Base-by-base conservation (phyloP, 2,329 filamentous ascomycete species). In the Aureobasidium vineae region DNA sequence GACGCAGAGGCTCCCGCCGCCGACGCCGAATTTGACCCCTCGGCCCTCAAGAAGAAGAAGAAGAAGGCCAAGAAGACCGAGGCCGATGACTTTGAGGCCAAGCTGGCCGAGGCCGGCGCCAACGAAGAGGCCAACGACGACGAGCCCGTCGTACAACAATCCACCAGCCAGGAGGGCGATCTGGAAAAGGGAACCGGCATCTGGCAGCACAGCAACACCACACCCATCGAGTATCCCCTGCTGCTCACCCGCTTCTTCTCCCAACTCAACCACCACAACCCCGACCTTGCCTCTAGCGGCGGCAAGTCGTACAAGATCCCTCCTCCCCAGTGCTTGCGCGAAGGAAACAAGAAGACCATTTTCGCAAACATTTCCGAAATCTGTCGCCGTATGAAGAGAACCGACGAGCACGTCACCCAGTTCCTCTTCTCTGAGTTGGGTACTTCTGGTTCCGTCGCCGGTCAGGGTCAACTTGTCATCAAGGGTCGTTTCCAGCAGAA, bases 261-360 rank as follows among this genome's bases (percentile, higher is more conserved):
- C 76, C 90, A 96, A 72, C 88, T 99, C 70, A 88, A 95, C 79
- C 91, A 94, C 80, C 93, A 96, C 84, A 96, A 99, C 84, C 95
- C 95, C 73, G 95, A 99, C 78, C 90, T 98, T 75, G 89, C 94
- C 70, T 90, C 91, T 70, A 69, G 70, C 57, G 75, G 75, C 50
- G 91, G 88, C 77, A 95, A 92, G 85, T 96, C 90, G 80, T 99
- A 98, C 88, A 98, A 98, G 88, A 99, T 99, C 73, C 95, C 95
- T 63, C 95, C 95, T 63, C 95, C 95, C 60, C 95, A 99, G 84
- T 98, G 95, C 82, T 88, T 98, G 77, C 93, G 95, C 82, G 95
- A 99, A 92, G 95, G 95, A 79, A 99, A 99, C 88, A 96, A 97
- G 87, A 96, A 96, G 89, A 99, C 95, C 70, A 97, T 99, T 76